phyloP scores from a whole-genome alignment of 768 basidiomycete genomes.

The Cystofilobasidium ferigula region DNA sequence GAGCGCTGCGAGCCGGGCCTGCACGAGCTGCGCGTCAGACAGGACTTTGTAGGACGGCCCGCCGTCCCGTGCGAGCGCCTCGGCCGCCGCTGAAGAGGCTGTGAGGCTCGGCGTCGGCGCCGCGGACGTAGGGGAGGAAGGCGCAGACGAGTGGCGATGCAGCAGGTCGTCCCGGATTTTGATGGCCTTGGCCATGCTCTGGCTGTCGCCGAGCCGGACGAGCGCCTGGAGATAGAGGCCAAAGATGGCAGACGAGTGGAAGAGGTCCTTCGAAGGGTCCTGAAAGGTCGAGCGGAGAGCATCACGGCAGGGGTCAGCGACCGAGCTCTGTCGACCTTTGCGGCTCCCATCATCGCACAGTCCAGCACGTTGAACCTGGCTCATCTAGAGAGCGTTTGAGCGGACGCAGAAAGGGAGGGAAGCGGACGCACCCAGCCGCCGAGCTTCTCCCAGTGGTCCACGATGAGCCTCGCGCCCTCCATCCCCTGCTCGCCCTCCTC shows the following conservation, averaged over 20 bases:
- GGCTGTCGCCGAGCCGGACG: not conserved
- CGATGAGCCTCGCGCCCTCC: slow-evolving; percentile 12
- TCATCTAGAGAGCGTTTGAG: not conserved
- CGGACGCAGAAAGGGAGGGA: too few species aligned
- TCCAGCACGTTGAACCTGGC: too few species aligned
- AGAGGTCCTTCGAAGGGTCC: slow-evolving; percentile 17
- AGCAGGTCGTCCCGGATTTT: slow-evolving; percentile 22
- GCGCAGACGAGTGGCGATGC: not conserved
- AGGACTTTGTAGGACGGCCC: not conserved
- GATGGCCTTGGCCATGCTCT: slow-evolving; percentile 12
- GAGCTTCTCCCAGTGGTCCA: slow-evolving; percentile 24
- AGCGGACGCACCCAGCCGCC: slow-evolving; percentile 18
- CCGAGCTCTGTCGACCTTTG: too few species aligned
- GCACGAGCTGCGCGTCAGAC: not conserved
- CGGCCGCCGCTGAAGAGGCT: not conserved
- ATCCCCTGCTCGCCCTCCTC: not conserved
- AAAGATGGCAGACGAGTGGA: slow-evolving; percentile 14
- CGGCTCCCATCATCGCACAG: too few species aligned
- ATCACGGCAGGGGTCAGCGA: too few species aligned
- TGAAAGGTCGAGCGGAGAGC: too few species aligned
- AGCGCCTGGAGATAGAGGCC: slow-evolving; percentile 10
- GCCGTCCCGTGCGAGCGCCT: too few species aligned
- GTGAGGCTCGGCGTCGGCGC: not conserved
- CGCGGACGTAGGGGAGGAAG: not conserved
- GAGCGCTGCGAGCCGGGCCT: not conserved